Evolutionary conservation across 352 stramenopile genomes (phyloP).

Genomic region (Stephanocyclus meneghinianus): DNA sequence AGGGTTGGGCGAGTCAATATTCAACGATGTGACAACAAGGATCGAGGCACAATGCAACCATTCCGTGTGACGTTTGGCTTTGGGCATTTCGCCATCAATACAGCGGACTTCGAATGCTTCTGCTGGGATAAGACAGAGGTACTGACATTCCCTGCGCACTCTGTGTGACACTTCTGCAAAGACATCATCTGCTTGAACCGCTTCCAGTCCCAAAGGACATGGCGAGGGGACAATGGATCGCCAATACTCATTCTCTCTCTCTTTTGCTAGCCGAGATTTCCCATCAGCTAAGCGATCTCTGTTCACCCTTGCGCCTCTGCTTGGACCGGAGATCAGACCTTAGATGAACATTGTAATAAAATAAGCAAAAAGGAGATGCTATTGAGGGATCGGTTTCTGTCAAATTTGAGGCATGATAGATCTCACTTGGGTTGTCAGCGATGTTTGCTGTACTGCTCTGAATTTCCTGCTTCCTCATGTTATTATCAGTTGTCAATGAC

Average conservation of each 20-base stretch:
- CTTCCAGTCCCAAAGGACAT: constrained; percentile 1
- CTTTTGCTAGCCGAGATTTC: neutral
- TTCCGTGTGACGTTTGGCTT: neutral
- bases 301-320: neutral
- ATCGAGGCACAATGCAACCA: constrained; percentile 3
- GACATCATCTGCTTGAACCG: constrained; percentile 8
- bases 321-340: neutral
- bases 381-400: too few relatives aligned
- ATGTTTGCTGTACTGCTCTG: too few relatives aligned
- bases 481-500: too few relatives aligned
- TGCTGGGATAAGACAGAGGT: constrained; percentile 11
- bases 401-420: too few relatives aligned
- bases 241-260: constrained; percentile 11
- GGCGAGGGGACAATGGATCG: constrained; percentile 12
- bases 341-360: neutral
- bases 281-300: neutral
- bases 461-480: too few relatives aligned
- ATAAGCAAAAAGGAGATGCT: too few relatives aligned
- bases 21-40: constrained; percentile 8
- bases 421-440: too few relatives aligned
- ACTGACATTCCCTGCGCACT: constrained; percentile 2
- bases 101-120: neutral
- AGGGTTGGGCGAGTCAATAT: constrained; percentile 15
- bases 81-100: neutral
- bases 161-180: constrained; percentile 2